Evolutionary conservation across 768 basidiomycete species (phyloP), one percentile per base, ranked within the genome.

Genomic region (Boletus sensibilis): DNA sequence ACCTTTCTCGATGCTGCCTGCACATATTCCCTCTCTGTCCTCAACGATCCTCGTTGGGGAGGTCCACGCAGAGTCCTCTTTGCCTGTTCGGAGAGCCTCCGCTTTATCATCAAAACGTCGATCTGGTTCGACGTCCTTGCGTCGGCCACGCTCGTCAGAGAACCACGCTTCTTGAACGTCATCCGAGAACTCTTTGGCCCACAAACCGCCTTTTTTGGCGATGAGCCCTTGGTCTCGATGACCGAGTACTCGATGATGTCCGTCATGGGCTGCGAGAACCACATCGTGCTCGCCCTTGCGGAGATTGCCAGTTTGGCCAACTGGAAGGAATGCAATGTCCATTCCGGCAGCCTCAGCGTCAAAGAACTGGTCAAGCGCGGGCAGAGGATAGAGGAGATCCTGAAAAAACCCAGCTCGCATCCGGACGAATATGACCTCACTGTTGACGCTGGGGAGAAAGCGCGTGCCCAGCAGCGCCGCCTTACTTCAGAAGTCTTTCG

Each of bases 51-150:
- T 16, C 63, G 55, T 5, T 78, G 65, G 62, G 63, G 64, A 33
- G 75, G 77, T 25, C 76, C 80, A 10, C 72, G 74, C 51, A 75
- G 77, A 46, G 78, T 79, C 8, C 76, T 89, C 13, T 55, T 75
- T 34, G 53, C 58, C 16, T 83, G 80, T 61, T 60, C 66, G 21
- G 79, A 76, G 76, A 83, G 75, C 73, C 79, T 75, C 69, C 81
- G 73, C 37, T 92, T 92, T 71, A 85, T 92, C 67, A 79, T 92
- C 73, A 90, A 90, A 71, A 87, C 90, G 27, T 84, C 88, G 16
- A 84, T 92, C 53, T 93, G 91, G 91, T 91, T 92, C 69, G 91
- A 93, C 68, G 88, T 92, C 35, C 78, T 92, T 50, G 90, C 88
- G 8, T 83, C 86, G 1, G 80, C 87, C 49, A 89, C 90, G n/a